Conservation (phyloP, 2,329 filamentous ascomycete species). For the Penicillium sp. region DNA sequence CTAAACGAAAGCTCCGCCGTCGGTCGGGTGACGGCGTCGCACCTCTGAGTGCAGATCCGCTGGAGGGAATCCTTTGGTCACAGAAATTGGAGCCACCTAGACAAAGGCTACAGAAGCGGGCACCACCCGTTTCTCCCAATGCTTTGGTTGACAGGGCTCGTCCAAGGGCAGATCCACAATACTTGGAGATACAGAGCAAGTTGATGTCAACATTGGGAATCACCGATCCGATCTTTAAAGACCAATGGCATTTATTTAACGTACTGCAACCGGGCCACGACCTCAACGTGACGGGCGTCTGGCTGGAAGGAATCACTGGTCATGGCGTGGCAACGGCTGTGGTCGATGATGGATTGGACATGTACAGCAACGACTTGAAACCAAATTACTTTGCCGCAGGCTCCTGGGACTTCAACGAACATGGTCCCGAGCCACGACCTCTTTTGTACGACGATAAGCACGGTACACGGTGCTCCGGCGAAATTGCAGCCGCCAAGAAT, state of each 20-base stretch:
- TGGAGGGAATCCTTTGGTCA: slow-evolving; percentile 75
- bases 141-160: slow-evolving; percentile 34
- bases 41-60: slow-evolving; percentile 47
- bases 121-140: slow-evolving; percentile 36
- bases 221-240: slow-evolving; percentile 82
- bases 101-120: slow-evolving; percentile 62
- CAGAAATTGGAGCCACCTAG: slow-evolving; percentile 71
- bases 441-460: slow-evolving; percentile 83
- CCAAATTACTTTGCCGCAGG: slow-evolving; percentile 92
- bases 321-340: slow-evolving; percentile 88
- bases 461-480: slow-evolving; percentile 91
- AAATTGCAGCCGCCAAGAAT: slow-evolving; percentile 89
- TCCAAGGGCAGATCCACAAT: slow-evolving; percentile 44
- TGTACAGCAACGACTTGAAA: slow-evolving; percentile 90
- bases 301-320: slow-evolving; percentile 88
- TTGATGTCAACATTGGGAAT: slow-evolving; percentile 72
- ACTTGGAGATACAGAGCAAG: slow-evolving; percentile 59
- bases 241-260: slow-evolving; percentile 97
- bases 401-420: slow-evolving; percentile 96
- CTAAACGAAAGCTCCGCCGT: slow-evolving; percentile 64
- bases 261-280: slow-evolving; percentile 79
- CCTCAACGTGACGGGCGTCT: slow-evolving; percentile 92
- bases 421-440: slow-evolving; percentile 74
- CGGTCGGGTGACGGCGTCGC: slow-evolving; percentile 26
- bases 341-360: slow-evolving; percentile 93